Conservation (phyloP, 495 filamentous ascomycete species). For the Daldinia grandis region DNA sequence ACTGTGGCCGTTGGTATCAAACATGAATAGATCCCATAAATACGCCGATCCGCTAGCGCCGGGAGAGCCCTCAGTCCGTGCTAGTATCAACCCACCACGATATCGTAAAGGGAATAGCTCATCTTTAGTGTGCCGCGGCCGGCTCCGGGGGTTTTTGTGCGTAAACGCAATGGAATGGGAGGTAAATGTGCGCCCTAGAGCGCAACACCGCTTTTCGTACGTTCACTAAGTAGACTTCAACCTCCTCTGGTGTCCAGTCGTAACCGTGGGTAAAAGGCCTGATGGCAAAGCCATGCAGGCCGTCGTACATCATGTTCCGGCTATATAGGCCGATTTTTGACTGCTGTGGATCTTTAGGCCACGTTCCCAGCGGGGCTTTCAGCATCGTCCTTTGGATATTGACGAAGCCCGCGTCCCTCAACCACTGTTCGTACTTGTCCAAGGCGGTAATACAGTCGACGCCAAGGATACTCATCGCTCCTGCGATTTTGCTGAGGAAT, state of each 20-base stretch:
- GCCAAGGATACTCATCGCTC: conserved; percentile 41
- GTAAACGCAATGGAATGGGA: conserved; percentile 41
- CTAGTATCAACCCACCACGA: conserved; percentile 10
- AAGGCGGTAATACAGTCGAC: conserved; percentile 55
- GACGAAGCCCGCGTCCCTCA: conserved; percentile 65
- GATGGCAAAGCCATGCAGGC: conserved; percentile 54
- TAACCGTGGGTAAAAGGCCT: conserved; percentile 62
- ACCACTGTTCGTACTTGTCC: conserved; percentile 58
- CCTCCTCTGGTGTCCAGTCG: conserved; percentile 60
- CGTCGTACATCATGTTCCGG: conserved; percentile 52
- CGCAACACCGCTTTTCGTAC: conserved; percentile 64
- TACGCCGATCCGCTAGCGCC: conserved; percentile 8
- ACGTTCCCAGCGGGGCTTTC: conserved; percentile 66
- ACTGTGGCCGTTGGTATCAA: conserved; percentile 20
- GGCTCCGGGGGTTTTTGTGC: conserved; percentile 46
- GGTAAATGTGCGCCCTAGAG: conserved; percentile 58
- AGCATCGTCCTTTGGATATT: conserved; percentile 62
- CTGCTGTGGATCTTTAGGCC: conserved; percentile 64
- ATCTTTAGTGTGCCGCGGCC: conserved; percentile 4
- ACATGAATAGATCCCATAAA: conserved; percentile 16
- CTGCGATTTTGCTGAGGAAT: conserved; percentile 44
- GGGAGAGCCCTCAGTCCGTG: conserved; percentile 14
- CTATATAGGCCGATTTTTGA: conserved; percentile 59
- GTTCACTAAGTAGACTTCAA: conserved; percentile 62
- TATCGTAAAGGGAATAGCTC: conserved; percentile 12